Conservation (phyloP, 768 basidiomycete species). For the Termitomyces sp. region DNA sequence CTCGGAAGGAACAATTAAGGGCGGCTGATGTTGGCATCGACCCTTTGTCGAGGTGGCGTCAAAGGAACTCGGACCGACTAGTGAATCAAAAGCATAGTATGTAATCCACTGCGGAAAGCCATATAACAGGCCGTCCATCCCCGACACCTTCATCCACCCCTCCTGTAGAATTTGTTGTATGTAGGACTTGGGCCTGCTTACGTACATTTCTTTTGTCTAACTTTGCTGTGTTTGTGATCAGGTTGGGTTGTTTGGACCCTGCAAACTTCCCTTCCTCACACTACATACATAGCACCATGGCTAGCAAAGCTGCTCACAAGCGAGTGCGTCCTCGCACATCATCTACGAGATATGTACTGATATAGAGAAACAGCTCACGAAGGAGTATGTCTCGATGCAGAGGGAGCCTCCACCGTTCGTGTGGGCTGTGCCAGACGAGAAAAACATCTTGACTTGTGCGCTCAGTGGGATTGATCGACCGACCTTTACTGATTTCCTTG, state of each 20-base stretch:
- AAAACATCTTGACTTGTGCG: slow-evolving; percentile 94
- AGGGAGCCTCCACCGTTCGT: slow-evolving; percentile 93
- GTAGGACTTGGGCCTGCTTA: slow-evolving; percentile 7
- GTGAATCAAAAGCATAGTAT: neutral
- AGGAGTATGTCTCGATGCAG: slow-evolving; percentile 93
- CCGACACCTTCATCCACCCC: neutral
- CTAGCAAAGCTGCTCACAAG: slow-evolving; percentile 84
- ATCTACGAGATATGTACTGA: neutral
- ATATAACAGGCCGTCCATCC: neutral
- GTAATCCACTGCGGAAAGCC: neutral
- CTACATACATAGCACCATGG: slow-evolving; percentile 47
- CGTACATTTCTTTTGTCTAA: slow-evolving; percentile 10
- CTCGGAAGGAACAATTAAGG: neutral
- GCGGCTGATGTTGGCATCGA: slow-evolving; percentile 3
- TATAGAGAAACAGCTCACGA: slow-evolving; percentile 54
- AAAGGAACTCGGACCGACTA: slow-evolving; percentile 3
- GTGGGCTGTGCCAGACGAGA: slow-evolving; percentile 94
- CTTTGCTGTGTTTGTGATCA: neutral
- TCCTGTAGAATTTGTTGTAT: no score
- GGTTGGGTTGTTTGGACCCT: slow-evolving; percentile 15
- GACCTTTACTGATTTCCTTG: neutral
- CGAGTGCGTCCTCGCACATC: slow-evolving; percentile 44
- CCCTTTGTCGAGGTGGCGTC: slow-evolving; percentile 4
- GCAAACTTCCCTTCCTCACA: slow-evolving; percentile 15
- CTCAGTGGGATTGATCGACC: slow-evolving; percentile 10